Percentiles rank a stretch among this genome's conserved stretches.
These are phyloP conservation scores for Favolaschia claudopus DNA, from an alignment of 768 basidiomycete species.

Conservation along the genomic window DNA sequence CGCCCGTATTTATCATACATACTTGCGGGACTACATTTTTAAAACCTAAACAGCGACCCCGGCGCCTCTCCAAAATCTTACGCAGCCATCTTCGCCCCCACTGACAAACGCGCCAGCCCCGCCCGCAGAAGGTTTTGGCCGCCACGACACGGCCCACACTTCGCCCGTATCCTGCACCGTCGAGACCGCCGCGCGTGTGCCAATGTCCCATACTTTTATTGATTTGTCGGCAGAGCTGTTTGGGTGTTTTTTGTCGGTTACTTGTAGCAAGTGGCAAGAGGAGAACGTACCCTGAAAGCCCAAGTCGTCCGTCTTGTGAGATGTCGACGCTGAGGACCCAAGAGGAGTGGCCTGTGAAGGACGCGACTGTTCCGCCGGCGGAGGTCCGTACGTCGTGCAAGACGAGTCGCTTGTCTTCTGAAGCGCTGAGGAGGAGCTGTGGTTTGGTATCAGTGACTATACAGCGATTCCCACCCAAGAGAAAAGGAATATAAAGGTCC, in stretches of 20 bases:
- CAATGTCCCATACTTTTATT: slow-evolving; percentile 88
- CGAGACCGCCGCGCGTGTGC: slow-evolving; percentile 74
- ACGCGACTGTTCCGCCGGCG: slow-evolving; percentile 70
- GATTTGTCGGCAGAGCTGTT: slow-evolving; percentile 83
- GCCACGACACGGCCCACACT: slow-evolving; percentile 87
- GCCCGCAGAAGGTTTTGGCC: slow-evolving; percentile 63
- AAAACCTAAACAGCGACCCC: slow-evolving; percentile 45
- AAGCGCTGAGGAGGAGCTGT: slow-evolving; percentile 87
- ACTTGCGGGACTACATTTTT: too few relatives aligned
- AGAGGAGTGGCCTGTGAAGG: slow-evolving; percentile 87
- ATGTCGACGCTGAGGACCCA: slow-evolving; percentile 90
- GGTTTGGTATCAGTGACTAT: background rate
- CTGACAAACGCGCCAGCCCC: slow-evolving; percentile 75
- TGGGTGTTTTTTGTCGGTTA: slow-evolving; percentile 3
- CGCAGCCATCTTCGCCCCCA: slow-evolving; percentile 77
- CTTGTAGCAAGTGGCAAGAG: background rate
- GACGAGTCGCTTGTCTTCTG: slow-evolving; percentile 91
- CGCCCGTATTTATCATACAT: too few relatives aligned
- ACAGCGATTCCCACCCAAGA: background rate
- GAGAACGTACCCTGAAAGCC: slow-evolving; percentile 77
- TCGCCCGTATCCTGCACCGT: slow-evolving; percentile 82
- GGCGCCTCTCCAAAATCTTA: slow-evolving; percentile 82
- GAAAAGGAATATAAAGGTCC: slow-evolving; percentile 14
- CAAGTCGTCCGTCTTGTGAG: slow-evolving; percentile 81
- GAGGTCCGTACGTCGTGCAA: slow-evolving; percentile 88